Conservation (phyloP, 139 green algal species). For the Tetraselmis striata region DNA sequence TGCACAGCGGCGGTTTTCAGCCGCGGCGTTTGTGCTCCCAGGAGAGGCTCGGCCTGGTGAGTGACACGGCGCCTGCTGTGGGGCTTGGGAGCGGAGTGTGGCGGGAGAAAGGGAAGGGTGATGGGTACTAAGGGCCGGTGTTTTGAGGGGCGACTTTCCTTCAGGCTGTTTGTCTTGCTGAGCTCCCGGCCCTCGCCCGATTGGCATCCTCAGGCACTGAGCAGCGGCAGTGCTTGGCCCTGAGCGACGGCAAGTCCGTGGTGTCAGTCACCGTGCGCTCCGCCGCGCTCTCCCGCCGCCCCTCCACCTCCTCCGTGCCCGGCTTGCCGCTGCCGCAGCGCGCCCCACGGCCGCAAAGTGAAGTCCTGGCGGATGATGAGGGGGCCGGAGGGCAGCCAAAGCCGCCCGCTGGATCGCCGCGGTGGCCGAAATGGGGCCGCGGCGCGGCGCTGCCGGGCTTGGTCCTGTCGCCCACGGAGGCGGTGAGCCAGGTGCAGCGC, state of each 20-base stretch:
- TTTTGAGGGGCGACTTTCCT: too few species aligned
- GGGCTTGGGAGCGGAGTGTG: too few species aligned
- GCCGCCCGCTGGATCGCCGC: background rate
- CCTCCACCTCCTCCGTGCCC: background rate
- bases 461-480: background rate
- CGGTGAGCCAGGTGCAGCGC: background rate
- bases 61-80: background rate
- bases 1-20: background rate
- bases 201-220: background rate
- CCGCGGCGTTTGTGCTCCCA: background rate
- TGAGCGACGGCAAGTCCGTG: background rate
- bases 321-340: background rate
- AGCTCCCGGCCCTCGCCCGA: too few species aligned
- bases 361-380: background rate
- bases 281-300: background rate
- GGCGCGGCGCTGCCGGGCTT: background rate
- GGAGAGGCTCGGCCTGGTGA: background rate
- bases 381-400: too few species aligned
- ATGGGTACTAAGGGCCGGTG: too few species aligned
- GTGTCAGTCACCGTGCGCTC: background rate
- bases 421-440: background rate
- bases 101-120: too few species aligned
- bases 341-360: background rate
- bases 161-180: too few species aligned
- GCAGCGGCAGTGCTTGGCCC: background rate